phyloP scores from a whole-genome alignment of 2,329 filamentous ascomycete genomes.

The Colletotrichum tabaci region DNA sequence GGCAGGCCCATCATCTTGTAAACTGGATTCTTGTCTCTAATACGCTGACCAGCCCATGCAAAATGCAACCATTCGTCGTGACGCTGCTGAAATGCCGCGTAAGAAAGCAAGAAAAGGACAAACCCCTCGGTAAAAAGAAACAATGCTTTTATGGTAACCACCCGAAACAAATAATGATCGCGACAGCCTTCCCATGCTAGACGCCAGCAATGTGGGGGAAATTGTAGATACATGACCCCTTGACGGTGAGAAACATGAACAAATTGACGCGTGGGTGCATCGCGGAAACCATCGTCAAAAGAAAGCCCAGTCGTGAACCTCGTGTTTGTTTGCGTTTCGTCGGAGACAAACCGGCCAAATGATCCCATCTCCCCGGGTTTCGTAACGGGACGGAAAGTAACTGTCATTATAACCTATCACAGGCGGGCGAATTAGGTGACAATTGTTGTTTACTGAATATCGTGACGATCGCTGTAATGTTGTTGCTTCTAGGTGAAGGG shows the following conservation, averaged over 20 bases:
- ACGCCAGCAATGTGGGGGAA: conserved; percentile 17
- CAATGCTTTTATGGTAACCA: conserved; percentile 1
- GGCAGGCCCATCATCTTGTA: not conserved
- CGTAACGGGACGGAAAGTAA: not conserved
- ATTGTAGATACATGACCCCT: not conserved
- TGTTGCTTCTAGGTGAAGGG: too few species aligned
- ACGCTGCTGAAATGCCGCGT: not conserved
- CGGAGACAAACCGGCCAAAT: not conserved
- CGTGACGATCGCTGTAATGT: too few species aligned
- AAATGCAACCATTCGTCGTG: not conserved
- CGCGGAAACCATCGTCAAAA: not conserved
- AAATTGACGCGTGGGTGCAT: not conserved
- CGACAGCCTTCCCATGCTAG: conserved; percentile 1
- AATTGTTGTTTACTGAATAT: too few species aligned
- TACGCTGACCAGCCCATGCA: not conserved
- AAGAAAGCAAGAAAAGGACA: not conserved
- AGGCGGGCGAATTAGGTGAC: too few species aligned
- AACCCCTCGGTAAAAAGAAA: not conserved
- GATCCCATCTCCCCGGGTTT: not conserved
- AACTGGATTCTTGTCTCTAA: not conserved
- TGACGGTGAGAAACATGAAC: not conserved
- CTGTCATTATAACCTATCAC: too few species aligned
- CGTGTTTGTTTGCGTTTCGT: conserved; percentile 3
- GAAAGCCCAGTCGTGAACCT: conserved; percentile 6
- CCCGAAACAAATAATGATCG: not conserved